Percentiles rank a stretch among this genome's conserved stretches.
Conservation (phyloP, 805 yeast genomes). For the Starmerella vitae region DNA sequence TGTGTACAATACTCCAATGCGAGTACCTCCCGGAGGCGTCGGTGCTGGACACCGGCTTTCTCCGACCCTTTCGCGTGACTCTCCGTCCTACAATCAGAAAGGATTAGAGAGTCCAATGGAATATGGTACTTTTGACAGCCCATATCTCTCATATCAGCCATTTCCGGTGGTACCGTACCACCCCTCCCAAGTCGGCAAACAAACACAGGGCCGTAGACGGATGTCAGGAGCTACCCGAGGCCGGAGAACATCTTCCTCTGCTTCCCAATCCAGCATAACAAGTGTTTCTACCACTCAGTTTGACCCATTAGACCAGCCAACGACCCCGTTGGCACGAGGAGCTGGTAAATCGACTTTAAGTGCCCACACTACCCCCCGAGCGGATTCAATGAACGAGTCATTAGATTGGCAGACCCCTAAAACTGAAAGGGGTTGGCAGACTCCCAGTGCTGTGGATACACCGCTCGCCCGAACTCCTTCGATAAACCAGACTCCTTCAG, state of each 20-base stretch:
- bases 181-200: background rate
- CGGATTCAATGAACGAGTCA: background rate
- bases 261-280: constrained; percentile 2
- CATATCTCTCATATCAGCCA: constrained; percentile 11
- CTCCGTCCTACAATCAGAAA: constrained; percentile 7
- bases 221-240: constrained; percentile 2
- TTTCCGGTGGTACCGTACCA: constrained; percentile 10
- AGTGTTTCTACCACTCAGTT: background rate
- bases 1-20: constrained; percentile 12
- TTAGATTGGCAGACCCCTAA: background rate
- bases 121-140: constrained; percentile 14
- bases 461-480: background rate
- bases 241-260: constrained; percentile 6
- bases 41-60: background rate
- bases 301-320: background rate
- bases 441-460: background rate
- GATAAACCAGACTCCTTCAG: background rate
- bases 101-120: constrained; percentile 16
- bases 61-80: constrained; percentile 1
- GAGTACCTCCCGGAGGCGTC: constrained; percentile 2
- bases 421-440: background rate
- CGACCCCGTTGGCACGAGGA: background rate
- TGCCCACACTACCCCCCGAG: background rate
- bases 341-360: too few relatives aligned
- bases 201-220: background rate